These are phyloP conservation scores for Aspergillus bombycis DNA, from an alignment of 2,329 filamentous ascomycete genomes.

Conservation along the genomic window DNA sequence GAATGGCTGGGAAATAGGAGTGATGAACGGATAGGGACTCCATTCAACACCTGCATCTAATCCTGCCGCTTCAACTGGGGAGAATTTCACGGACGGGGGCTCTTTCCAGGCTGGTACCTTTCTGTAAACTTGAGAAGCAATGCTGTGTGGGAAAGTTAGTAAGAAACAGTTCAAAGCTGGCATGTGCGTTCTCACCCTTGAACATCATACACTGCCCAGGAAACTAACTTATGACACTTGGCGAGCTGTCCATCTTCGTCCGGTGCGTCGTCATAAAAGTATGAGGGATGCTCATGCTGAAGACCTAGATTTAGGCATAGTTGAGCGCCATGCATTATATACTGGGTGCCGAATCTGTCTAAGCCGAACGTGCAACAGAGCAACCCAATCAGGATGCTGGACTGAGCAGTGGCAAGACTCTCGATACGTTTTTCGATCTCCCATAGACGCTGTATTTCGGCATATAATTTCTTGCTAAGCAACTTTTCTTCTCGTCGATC, in stretches of 20 bases:
- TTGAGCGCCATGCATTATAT: constrained; percentile 26
- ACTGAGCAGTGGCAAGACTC: constrained; percentile 23
- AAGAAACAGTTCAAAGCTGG: not conserved
- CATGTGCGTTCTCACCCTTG: constrained; percentile 20
- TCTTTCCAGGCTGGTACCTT: constrained; percentile 21
- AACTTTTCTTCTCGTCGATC: constrained; percentile 27
- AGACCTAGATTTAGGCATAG: constrained; percentile 15
- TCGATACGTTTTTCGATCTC: constrained; percentile 15
- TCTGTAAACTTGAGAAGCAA: constrained; percentile 28
- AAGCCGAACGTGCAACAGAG: constrained; percentile 29
- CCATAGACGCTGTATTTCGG: constrained; percentile 26
- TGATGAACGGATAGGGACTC: constrained; percentile 22
- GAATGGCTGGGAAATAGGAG: constrained; percentile 16
- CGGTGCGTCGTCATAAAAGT: constrained; percentile 12
- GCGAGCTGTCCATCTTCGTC: constrained; percentile 9
- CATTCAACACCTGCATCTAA: constrained; percentile 20
- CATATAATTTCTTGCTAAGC: constrained; percentile 24
- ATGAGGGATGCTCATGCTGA: constrained; percentile 13
- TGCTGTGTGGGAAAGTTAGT: constrained; percentile 16
- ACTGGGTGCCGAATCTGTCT: constrained; percentile 26
- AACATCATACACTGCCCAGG: constrained; percentile 28
- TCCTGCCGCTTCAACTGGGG: constrained; percentile 17
- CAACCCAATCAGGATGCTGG: constrained; percentile 27
- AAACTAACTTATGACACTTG: constrained; percentile 24
- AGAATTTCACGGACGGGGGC: constrained; percentile 22